These are phyloP conservation scores for Xylaria sp. DNA, from an alignment of 2,329 filamentous ascomycete genomes.

Conservation along the genomic window DNA sequence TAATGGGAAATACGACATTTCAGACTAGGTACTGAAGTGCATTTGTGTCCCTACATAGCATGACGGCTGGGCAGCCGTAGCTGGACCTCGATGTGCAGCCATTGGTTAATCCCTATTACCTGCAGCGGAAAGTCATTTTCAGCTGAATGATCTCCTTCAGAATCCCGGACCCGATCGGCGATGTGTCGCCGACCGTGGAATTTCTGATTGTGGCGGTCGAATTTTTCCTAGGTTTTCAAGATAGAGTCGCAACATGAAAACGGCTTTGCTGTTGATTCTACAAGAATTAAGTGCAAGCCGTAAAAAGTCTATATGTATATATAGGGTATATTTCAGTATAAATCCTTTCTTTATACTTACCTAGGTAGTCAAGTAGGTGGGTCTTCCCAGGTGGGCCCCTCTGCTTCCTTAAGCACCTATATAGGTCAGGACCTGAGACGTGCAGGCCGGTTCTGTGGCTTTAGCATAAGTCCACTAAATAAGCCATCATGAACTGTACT, in stretches of 20 bases:
- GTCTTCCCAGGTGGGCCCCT: too few species aligned
- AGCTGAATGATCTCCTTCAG: neutral
- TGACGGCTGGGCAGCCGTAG: neutral
- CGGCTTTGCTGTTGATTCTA: neutral
- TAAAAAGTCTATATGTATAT: neutral
- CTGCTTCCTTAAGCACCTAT: too few species aligned
- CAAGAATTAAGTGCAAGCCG: neutral
- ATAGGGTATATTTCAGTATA: neutral
- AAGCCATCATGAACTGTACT: constrained; percentile 12
- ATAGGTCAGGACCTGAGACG: neutral
- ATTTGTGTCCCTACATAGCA: neutral
- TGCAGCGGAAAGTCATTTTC: neutral
- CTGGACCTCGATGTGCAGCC: neutral
- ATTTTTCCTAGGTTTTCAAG: neutral
- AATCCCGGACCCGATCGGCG: too few species aligned
- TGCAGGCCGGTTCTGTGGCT: neutral
- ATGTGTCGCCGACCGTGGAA: neutral
- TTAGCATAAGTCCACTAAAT: neutral
- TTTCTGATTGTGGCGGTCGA: neutral
- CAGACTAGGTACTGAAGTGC: neutral
- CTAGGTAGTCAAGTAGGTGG: too few species aligned
- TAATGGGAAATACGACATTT: neutral
- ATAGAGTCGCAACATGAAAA: neutral
- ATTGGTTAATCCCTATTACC: neutral
- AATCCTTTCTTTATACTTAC: neutral